Percentiles rank a stretch among this genome's conserved stretches.
Conservation (phyloP, 257 asterid species). For the Haberlea rhodopensis region DNA sequence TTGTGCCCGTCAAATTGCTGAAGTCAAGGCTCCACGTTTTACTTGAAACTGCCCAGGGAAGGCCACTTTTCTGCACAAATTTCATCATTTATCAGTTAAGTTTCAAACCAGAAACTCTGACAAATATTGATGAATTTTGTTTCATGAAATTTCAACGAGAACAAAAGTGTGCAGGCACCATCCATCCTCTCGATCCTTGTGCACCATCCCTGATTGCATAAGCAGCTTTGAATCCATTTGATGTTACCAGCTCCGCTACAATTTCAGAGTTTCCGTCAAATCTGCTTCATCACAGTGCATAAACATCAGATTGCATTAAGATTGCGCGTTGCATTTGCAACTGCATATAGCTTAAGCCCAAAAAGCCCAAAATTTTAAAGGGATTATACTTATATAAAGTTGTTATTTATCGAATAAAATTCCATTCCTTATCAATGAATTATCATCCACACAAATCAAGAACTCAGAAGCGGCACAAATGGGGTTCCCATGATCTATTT, state of each 20-base stretch:
- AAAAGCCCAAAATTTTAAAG: not conserved
- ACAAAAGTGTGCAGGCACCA: slow-evolving; percentile 35
- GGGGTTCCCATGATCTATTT: not conserved
- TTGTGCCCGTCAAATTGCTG: slow-evolving; percentile 41
- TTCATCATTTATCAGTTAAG: slow-evolving; percentile 22
- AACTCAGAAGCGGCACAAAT: not conserved
- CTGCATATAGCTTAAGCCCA: not conserved
- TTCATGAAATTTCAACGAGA: slow-evolving; percentile 1
- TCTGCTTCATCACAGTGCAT: slow-evolving; percentile 18
- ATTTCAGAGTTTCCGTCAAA: slow-evolving; percentile 42
- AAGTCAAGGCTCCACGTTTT: slow-evolving; percentile 47
- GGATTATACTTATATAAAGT: too few species aligned
- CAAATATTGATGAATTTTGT: not conserved
- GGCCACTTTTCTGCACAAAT: slow-evolving; percentile 77
- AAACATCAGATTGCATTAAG: too few species aligned
- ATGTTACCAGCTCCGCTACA: not conserved
- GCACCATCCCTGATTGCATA: slow-evolving; percentile 49
- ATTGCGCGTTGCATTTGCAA: not conserved
- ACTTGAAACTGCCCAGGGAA: slow-evolving; percentile 82
- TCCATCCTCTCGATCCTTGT: slow-evolving; percentile 83
- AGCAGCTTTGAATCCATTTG: slow-evolving; percentile 43
- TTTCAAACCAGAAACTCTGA: slow-evolving; percentile 7
- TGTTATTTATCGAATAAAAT: not conserved
- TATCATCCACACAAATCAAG: too few species aligned
- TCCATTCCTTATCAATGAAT: not conserved